These are phyloP conservation scores for Leucosporidium scottii DNA, from an alignment of 768 basidiomycete genomes.

Conservation along the genomic window DNA sequence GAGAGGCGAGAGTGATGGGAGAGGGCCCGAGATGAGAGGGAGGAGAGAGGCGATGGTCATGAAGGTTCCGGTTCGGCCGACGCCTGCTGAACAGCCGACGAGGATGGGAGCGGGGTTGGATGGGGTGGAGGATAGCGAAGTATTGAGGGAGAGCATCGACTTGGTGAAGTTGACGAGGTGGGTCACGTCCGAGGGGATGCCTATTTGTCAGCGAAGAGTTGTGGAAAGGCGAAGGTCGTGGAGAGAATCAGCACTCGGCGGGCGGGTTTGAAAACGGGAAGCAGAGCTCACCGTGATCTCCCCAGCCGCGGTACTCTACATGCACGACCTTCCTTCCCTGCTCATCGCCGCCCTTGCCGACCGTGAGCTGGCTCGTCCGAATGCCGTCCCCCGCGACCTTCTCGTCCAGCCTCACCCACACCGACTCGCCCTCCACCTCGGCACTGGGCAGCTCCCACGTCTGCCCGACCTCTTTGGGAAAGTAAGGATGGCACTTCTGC, in stretches of 20 bases:
- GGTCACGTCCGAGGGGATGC: slow-evolving; percentile 11
- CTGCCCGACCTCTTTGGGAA: slow-evolving; percentile 57
- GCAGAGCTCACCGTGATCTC: slow-evolving; percentile 53
- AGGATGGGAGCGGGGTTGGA: slow-evolving; percentile 45
- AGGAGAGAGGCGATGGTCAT: slow-evolving; percentile 71
- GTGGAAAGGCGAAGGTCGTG: too few species aligned
- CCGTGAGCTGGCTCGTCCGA: slow-evolving; percentile 22
- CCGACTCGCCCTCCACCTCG: slow-evolving; percentile 39
- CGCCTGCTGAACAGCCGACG: slow-evolving; percentile 77
- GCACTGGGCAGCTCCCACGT: slow-evolving; percentile 40
- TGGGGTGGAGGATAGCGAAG: background rate
- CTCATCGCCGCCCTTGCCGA: background rate
- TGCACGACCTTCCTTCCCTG: slow-evolving; percentile 18
- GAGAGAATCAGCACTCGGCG: background rate
- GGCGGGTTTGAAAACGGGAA: slow-evolving; percentile 46
- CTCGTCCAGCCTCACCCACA: slow-evolving; percentile 18
- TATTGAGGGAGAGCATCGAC: slow-evolving; percentile 6
- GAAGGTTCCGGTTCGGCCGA: slow-evolving; percentile 80
- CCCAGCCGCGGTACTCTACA: slow-evolving; percentile 34
- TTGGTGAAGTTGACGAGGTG: slow-evolving; percentile 23
- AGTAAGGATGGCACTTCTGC: slow-evolving; percentile 70
- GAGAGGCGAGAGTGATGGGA: background rate
- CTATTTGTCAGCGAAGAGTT: background rate
- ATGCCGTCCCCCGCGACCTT: slow-evolving; percentile 14
- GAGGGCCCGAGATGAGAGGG: slow-evolving; percentile 43